phyloP scores from a whole-genome alignment of 495 filamentous ascomycete genomes.

The Penicillium verhagenii region DNA sequence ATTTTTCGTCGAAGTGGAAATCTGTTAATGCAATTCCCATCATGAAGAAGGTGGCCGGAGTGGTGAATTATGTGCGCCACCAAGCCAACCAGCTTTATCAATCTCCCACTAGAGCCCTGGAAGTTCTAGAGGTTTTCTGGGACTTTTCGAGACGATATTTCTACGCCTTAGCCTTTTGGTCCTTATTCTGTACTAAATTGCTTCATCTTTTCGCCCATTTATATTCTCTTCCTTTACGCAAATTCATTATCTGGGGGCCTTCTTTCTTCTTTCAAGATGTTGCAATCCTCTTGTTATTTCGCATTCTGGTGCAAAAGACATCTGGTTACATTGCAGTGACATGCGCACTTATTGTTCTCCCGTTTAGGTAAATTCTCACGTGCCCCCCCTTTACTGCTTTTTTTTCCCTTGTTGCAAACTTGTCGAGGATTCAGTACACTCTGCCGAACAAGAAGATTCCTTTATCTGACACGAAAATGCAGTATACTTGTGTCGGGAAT shows the following conservation, averaged over 20 bases:
- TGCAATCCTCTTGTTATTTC: slow-evolving; percentile 29
- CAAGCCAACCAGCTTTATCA: slow-evolving; percentile 11
- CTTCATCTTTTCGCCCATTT: slow-evolving; percentile 41
- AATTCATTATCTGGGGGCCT: slow-evolving; percentile 34
- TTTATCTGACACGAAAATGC: not conserved
- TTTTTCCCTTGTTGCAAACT: not conserved
- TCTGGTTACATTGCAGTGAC: slow-evolving; percentile 23
- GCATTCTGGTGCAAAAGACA: slow-evolving; percentile 27
- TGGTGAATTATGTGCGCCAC: slow-evolving; percentile 12
- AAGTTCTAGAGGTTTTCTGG: slow-evolving; percentile 31
- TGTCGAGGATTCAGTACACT: no score
- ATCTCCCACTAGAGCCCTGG: slow-evolving; percentile 15
- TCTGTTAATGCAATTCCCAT: no score
- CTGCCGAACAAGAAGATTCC: no score
- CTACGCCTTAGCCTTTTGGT: slow-evolving; percentile 34
- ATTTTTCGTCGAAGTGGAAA: no score
- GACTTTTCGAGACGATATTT: slow-evolving; percentile 37
- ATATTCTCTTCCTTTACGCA: slow-evolving; percentile 29
- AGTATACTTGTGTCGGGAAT: slow-evolving; percentile 38
- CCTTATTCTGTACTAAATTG: slow-evolving; percentile 34
- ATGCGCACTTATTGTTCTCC: slow-evolving; percentile 24
- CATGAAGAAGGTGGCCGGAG: slow-evolving; percentile 17
- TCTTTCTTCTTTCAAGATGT: slow-evolving; percentile 45
- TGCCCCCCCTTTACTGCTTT: not conserved
- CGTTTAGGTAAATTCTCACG: slow-evolving; percentile 33